These are phyloP conservation scores for Calonectria pseudoreteaudii DNA, from an alignment of 2,329 filamentous ascomycete species.

Conservation along the genomic window DNA sequence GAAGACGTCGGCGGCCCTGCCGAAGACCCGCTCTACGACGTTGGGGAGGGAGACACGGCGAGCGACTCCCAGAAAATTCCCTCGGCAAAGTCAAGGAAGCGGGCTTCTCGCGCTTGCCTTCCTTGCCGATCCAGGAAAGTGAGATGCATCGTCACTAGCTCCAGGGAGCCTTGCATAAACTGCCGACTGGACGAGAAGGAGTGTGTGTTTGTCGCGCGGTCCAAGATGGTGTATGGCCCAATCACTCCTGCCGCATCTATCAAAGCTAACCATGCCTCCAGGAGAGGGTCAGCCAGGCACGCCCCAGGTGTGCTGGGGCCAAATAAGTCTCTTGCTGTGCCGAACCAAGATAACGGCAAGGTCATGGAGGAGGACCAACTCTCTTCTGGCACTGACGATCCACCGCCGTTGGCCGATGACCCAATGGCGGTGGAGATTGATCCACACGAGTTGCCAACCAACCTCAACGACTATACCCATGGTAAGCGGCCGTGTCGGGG, in stretches of 20 bases:
- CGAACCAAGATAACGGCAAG: not conserved
- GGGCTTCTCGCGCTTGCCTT: constrained; percentile 38
- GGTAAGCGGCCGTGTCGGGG: not conserved
- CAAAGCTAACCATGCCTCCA: not conserved
- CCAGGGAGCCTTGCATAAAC: constrained; percentile 40
- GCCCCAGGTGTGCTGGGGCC: not conserved
- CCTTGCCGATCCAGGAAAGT: constrained; percentile 41
- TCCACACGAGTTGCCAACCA: constrained; percentile 6
- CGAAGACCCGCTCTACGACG: constrained; percentile 14
- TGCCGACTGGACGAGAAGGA: constrained; percentile 41
- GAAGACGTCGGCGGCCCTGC: not conserved
- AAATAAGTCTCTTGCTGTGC: not conserved
- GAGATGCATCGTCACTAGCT: constrained; percentile 39
- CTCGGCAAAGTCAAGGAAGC: constrained; percentile 33
- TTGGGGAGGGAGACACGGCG: constrained; percentile 17
- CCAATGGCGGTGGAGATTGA: constrained; percentile 15
- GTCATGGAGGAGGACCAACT: not conserved
- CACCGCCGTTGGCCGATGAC: constrained; percentile 5
- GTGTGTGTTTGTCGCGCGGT: constrained; percentile 36
- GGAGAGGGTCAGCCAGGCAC: constrained; percentile 16
- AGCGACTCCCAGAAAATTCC: constrained; percentile 10
- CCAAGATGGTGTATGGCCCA: constrained; percentile 32
- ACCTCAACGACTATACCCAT: constrained; percentile 6
- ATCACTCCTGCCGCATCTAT: no score
- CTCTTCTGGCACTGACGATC: not conserved